Percentiles rank a stretch among this genome's conserved stretches.
phyloP scores from a whole-genome alignment of 192 early-diverging fungal species.

The Linnemannia zychae region DNA sequence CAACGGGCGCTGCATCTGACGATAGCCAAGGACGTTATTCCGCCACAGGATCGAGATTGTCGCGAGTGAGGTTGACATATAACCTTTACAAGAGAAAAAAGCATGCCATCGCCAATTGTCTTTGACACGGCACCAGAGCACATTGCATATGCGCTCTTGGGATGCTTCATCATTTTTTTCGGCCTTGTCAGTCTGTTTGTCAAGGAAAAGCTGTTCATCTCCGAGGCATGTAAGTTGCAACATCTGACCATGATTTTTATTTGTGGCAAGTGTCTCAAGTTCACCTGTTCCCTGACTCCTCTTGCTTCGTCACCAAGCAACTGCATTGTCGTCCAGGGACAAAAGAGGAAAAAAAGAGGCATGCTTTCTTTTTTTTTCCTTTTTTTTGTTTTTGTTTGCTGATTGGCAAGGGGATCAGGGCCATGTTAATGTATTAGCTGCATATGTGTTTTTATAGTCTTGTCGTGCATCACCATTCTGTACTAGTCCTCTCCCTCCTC shows the following conservation, averaged over 20 bases:
- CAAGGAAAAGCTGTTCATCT: constrained; percentile 79
- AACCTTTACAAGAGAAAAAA: background rate
- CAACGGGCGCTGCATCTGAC: background rate
- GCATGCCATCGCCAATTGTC: constrained; percentile 21
- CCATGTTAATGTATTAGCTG: background rate
- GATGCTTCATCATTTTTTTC: constrained; percentile 77
- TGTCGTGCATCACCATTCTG: background rate
- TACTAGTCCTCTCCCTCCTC: background rate
- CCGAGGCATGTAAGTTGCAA: constrained; percentile 74
- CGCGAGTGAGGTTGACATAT: background rate
- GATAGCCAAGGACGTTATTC: background rate
- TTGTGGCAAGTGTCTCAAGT: background rate
- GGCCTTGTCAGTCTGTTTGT: constrained; percentile 75
- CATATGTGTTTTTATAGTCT: background rate
- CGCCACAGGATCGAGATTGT: background rate
- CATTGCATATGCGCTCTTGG: constrained; percentile 67
- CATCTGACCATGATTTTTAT: background rate
- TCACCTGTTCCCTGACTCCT: background rate
- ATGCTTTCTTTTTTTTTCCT: background rate
- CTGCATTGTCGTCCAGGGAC: background rate
- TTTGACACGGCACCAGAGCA: constrained; percentile 48
- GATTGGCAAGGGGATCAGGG: background rate
- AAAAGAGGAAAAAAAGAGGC: background rate
- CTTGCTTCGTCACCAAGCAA: background rate
- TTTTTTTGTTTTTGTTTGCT: background rate